Conservation (phyloP, 495 filamentous ascomycete genomes). For the Podospora anserina region DNA sequence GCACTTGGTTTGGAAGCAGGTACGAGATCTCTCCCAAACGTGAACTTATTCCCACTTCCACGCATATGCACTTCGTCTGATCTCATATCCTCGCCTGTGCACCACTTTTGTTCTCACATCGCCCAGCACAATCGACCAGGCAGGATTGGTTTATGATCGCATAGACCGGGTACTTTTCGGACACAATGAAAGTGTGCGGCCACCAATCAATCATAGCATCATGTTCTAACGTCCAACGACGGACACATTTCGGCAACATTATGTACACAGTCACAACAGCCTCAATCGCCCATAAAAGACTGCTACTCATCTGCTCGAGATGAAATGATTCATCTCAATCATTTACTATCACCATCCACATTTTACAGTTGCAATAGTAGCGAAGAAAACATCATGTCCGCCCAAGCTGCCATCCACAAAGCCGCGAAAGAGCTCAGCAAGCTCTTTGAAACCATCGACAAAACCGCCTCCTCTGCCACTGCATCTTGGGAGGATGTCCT, state of each 20-base stretch:
- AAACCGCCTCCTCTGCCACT: slow-evolving; percentile 1
- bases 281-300: background rate
- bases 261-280: background rate
- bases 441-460: slow-evolving; percentile 26
- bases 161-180: slow-evolving; percentile 19
- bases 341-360: background rate
- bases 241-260: slow-evolving; percentile 15
- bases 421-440: slow-evolving; percentile 27
- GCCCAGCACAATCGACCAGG: too few relatives aligned
- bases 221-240: background rate
- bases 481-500: slow-evolving; percentile 26
- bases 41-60: background rate
- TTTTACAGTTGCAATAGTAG: background rate
- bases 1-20: background rate
- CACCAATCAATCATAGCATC: background rate
- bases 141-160: background rate
- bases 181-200: background rate
- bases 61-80: background rate
- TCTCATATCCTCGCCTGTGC: background rate
- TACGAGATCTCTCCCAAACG: background rate
- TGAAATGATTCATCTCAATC: background rate
- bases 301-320: background rate
- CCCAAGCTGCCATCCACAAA: slow-evolving; percentile 21
- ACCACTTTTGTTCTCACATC: too few relatives aligned
- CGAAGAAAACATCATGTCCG: background rate